Evolutionary conservation across 139 green algal genomes (phyloP).

Genomic region (Chlorella ohadii): DNA sequence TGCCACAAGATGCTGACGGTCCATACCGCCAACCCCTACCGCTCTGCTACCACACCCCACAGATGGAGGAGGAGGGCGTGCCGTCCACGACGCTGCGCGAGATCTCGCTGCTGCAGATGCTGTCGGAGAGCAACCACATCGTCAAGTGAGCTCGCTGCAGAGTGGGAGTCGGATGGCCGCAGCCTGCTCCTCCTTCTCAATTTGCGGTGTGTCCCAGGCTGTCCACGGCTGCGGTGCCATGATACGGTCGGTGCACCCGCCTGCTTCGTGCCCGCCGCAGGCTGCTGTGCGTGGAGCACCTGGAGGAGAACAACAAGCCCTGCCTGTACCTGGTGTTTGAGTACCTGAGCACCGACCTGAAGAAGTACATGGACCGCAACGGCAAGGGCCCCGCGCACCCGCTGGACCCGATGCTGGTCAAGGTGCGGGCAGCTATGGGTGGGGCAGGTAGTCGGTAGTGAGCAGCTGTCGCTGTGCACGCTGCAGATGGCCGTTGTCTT

Average conservation of each 20-base stretch:
- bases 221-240: too few species aligned
- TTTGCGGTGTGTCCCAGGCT: too few species aligned
- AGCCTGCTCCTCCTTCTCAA: too few species aligned
- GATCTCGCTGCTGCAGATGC: constrained; percentile 94
- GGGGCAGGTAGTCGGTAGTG: too few species aligned
- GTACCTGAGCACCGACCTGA: constrained; percentile 97
- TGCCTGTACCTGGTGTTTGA: constrained; percentile 99
- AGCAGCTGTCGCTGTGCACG: too few species aligned
- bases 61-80: constrained; percentile 99
- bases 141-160: constrained; percentile 87
- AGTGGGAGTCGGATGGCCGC: too few species aligned
- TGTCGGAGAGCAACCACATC: constrained; percentile 88
- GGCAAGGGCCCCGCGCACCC: constrained; percentile 82
- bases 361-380: constrained; percentile 98
- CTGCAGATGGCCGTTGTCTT: too few species aligned
- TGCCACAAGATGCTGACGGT: too few species aligned
- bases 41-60: not conserved
- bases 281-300: constrained; percentile 95
- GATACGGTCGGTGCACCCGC: too few species aligned
- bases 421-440: constrained; percentile 51
- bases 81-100: constrained; percentile 97
- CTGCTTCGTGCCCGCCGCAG: constrained; percentile 61
- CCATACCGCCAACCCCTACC: too few species aligned
- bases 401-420: constrained; percentile 68
- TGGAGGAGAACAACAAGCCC: constrained; percentile 95